Conservation (phyloP, 2,329 filamentous ascomycete species). For the Pseudogymnoascus sp. region DNA sequence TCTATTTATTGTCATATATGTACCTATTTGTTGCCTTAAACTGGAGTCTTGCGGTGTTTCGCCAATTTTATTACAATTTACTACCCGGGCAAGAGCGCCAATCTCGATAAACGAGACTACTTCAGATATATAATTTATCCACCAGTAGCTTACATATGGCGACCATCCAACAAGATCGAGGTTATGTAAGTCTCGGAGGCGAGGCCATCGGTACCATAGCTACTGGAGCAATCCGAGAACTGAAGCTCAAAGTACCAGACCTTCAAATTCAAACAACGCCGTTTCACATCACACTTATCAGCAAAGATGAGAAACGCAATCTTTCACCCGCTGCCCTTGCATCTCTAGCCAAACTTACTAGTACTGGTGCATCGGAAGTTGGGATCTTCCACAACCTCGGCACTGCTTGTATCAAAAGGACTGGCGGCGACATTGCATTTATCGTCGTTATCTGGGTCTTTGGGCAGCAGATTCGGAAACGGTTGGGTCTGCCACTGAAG, state of each 20-base stretch:
- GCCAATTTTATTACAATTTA: too few species aligned
- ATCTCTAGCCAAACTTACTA: not conserved
- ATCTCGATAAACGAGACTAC: not conserved
- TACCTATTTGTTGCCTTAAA: not conserved
- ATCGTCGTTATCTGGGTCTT: slow-evolving; percentile 14
- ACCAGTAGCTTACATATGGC: not conserved
- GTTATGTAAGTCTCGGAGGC: not conserved
- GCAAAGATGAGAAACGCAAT: slow-evolving; percentile 1
- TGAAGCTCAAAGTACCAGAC: not conserved
- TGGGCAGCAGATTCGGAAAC: slow-evolving; percentile 11
- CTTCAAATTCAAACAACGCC: not conserved
- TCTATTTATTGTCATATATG: not conserved
- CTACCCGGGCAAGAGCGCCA: too few species aligned
- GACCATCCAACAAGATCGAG: not conserved
- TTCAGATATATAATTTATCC: not conserved
- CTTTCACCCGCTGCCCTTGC: not conserved
- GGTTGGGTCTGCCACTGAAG: slow-evolving; percentile 8
- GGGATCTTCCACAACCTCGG: not conserved
- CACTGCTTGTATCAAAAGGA: not conserved
- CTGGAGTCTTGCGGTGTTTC: not conserved
- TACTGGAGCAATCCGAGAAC: not conserved
- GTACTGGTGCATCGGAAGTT: not conserved
- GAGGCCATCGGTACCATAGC: not conserved
- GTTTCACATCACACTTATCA: slow-evolving; percentile 4
- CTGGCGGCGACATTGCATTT: not conserved